Base-by-base conservation (phyloP, 78 protist species). In the Dictyostelium brefeldianum region DNA sequence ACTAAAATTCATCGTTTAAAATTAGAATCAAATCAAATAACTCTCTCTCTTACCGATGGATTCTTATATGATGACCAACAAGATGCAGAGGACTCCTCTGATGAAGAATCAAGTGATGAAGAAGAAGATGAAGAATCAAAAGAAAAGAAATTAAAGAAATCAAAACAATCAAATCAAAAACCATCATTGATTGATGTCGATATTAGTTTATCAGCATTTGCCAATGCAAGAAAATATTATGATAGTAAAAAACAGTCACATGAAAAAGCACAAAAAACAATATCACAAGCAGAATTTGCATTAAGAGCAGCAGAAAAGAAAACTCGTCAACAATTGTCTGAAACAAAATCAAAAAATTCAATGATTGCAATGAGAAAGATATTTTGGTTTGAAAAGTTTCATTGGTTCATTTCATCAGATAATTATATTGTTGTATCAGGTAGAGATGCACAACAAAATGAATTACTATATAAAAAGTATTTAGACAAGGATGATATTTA, bases 351-450 rank as follows among this genome's bases (percentile, higher is more conserved):
- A 10, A 54, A 62, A 17, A 3, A 89, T 10, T 22, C 81, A 18
- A 77, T 98, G 82, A 17, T 18, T 10, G 85, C 65, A n/a, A 27
- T 91, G 83, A 92, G 99, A 50, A 95, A 92, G 80, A 64, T 91
- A 17, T 95, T 90, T 59, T 99, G 99, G 99, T 99, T 98, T 94
- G 99, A 99, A 51, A 98, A 98, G 96, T 99, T 98, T 73, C 47
- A 89, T 47, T 99, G 99, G 99, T 99, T 99, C 80, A 74, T 99
- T 83, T 79, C 95, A 14, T 83, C 98, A 11, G 98, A 98, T 67
- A 96, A 96, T 56, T 96, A 89, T 53, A 77, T 99, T 22, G 99
- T 98, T 9, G 50, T 99, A 10, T 56, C 95, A 18, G 99, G 99
- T 5, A 73, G 97, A 22, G 99, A 99, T 74, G 96, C 93, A 41